A percentile compares a stretch with the other conserved stretches of the same genome.
These are phyloP conservation scores for Lepidium aucheri DNA, from an alignment of 345 rosid species.

Conservation along the genomic window DNA sequence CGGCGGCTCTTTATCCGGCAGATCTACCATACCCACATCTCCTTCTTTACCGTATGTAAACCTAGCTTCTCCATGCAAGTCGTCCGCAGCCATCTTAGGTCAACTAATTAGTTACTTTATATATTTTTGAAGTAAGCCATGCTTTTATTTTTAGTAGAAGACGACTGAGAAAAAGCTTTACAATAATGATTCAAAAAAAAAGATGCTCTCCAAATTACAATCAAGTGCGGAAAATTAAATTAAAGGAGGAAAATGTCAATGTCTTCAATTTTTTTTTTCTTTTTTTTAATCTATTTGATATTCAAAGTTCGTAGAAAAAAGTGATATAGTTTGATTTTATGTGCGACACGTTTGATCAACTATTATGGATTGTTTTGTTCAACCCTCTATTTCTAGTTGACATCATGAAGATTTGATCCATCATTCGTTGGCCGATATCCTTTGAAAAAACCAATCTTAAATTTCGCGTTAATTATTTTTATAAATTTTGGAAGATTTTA, in stretches of 20 bases:
- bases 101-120: background rate
- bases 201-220: background rate
- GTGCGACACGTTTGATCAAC: constrained; percentile 17
- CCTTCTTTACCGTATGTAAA: too few species aligned
- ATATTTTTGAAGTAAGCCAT: background rate
- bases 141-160: background rate
- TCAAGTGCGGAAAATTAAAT: background rate
- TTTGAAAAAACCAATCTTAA: constrained; percentile 24
- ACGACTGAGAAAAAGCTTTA: background rate
- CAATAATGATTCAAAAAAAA: background rate
- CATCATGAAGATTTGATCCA: constrained; percentile 34
- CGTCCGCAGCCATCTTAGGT: too few species aligned
- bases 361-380: constrained; percentile 15
- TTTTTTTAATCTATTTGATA: background rate
- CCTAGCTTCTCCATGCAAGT: too few species aligned
- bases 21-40: too few species aligned
- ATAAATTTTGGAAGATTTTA: background rate
- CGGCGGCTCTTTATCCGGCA: too few species aligned
- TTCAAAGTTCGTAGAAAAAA: constrained; percentile 4
- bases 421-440: constrained; percentile 20
- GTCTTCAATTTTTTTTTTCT: background rate
- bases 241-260: constrained; percentile 12
- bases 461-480: background rate
- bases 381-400: constrained; percentile 18
- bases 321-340: background rate